Evolutionary conservation across 495 filamentous ascomycete genomes (phyloP).

Genomic region (Lophiostoma macrostomum): DNA sequence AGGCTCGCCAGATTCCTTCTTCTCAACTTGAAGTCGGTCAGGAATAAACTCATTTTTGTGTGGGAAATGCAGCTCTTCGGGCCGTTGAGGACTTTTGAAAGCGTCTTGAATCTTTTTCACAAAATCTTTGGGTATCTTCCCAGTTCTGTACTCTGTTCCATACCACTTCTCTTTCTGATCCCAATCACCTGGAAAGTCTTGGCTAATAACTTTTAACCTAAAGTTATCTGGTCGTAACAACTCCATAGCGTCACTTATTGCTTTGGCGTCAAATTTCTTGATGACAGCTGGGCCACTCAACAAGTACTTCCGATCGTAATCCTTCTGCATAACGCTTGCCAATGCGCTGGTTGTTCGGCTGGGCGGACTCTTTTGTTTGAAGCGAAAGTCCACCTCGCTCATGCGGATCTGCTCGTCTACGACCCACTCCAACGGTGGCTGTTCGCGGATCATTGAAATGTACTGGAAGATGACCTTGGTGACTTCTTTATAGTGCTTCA

Average conservation of each 20-base stretch:
- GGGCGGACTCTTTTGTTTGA: slow-evolving; percentile 87
- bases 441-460: slow-evolving; percentile 78
- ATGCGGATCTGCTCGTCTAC: slow-evolving; percentile 86
- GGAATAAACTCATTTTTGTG: slow-evolving; percentile 97
- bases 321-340: slow-evolving; percentile 84
- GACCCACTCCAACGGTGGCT: slow-evolving; percentile 86
- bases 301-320: slow-evolving; percentile 78
- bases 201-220: slow-evolving; percentile 73
- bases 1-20: slow-evolving; percentile 77
- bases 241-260: slow-evolving; percentile 70
- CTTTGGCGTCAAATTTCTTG: slow-evolving; percentile 70
- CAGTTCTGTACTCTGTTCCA: slow-evolving; percentile 85
- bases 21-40: slow-evolving; percentile 88
- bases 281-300: slow-evolving; percentile 71
- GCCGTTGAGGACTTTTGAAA: slow-evolving; percentile 56
- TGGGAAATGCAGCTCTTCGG: slow-evolving; percentile 75
- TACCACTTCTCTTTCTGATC: slow-evolving; percentile 95
- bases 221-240: slow-evolving; percentile 88
- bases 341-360: slow-evolving; percentile 81
- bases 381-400: slow-evolving; percentile 89
- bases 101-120: slow-evolving; percentile 65
- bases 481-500: slow-evolving; percentile 82
- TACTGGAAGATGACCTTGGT: slow-evolving; percentile 91
- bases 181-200: slow-evolving; percentile 79
- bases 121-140: slow-evolving; percentile 77